Conservation (phyloP, 208 protist species). For the Wallacemonas sp. region DNA sequence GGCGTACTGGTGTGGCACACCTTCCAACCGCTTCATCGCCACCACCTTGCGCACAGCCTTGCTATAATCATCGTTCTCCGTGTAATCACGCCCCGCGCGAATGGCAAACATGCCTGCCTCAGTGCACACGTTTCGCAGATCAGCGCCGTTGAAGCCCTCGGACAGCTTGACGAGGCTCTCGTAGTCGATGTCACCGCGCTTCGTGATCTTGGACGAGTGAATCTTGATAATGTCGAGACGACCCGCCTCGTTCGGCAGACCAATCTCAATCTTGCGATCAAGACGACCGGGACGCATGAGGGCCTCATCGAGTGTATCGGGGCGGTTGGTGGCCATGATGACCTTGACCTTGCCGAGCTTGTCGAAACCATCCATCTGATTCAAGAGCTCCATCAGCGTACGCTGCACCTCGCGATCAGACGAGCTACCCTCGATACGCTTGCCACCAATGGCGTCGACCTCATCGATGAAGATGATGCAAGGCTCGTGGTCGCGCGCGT, state of each 20-base stretch:
- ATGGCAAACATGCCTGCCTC: slow-evolving; percentile 99
- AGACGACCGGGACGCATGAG: slow-evolving; percentile 97
- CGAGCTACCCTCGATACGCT: slow-evolving; percentile 98
- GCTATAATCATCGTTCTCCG: slow-evolving; percentile 99
- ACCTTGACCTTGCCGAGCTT: slow-evolving; percentile 98
- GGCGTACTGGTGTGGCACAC: slow-evolving; percentile 82
- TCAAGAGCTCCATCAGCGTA: slow-evolving; percentile 99
- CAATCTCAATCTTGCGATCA: slow-evolving; percentile 98
- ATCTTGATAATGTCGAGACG: slow-evolving; percentile 98
- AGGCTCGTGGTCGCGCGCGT: slow-evolving; percentile 97
- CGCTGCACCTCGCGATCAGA: slow-evolving; percentile 99
- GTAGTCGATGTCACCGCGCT: slow-evolving; percentile 98
- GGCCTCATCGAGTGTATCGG: slow-evolving; percentile 96
- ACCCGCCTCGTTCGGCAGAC: slow-evolving; percentile 97
- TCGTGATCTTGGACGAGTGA: slow-evolving; percentile 96
- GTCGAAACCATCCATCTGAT: slow-evolving; percentile 99
- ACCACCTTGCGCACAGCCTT: slow-evolving; percentile 98
- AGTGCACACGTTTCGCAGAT: slow-evolving; percentile 98
- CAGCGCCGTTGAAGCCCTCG: slow-evolving; percentile 99
- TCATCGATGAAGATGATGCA: slow-evolving; percentile 99
- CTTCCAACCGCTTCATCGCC: slow-evolving; percentile 98
- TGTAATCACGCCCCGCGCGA: slow-evolving; percentile 96
- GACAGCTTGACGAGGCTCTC: slow-evolving; percentile 98
- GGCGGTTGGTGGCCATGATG: slow-evolving; percentile 99
- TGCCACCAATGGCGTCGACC: slow-evolving; percentile 99